A percentile compares a stretch with the other conserved stretches of the same genome.
Conservation (phyloP, 345 rosid genomes). For the Pistacia atlantica region DNA sequence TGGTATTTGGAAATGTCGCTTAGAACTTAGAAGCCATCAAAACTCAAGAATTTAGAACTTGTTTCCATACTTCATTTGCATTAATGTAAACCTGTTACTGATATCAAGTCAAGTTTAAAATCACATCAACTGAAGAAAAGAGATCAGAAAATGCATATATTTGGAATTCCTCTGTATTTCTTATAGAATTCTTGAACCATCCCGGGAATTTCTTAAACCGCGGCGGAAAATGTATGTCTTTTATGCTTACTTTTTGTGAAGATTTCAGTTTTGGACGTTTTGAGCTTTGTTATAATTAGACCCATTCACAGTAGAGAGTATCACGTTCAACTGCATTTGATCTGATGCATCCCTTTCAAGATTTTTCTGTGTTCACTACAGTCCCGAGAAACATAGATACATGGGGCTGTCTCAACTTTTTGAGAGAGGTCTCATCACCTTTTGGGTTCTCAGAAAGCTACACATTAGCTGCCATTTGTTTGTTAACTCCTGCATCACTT, state of each 20-base stretch:
- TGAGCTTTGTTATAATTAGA: too few species aligned
- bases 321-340: not conserved
- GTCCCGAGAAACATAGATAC: not conserved
- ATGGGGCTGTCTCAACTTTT: not conserved
- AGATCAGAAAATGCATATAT: not conserved
- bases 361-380: not conserved
- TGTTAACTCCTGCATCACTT: conserved; percentile 2
- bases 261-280: not conserved
- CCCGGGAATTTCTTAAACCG: conserved; percentile 8
- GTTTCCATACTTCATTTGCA: too few species aligned
- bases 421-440: not conserved
- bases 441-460: not conserved
- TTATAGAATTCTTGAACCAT: not conserved
- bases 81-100: too few species aligned
- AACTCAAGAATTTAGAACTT: not conserved
- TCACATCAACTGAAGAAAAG: not conserved
- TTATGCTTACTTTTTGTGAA: not conserved
- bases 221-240: not conserved
- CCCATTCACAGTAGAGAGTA: not conserved
- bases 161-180: not conserved
- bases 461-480: not conserved
- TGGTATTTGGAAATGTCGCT: not conserved
- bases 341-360: conserved; percentile 10
- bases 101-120: not conserved
- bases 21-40: not conserved